Conservation (phyloP, 2,329 filamentous ascomycete genomes). For the Microdochium bolleyi region DNA sequence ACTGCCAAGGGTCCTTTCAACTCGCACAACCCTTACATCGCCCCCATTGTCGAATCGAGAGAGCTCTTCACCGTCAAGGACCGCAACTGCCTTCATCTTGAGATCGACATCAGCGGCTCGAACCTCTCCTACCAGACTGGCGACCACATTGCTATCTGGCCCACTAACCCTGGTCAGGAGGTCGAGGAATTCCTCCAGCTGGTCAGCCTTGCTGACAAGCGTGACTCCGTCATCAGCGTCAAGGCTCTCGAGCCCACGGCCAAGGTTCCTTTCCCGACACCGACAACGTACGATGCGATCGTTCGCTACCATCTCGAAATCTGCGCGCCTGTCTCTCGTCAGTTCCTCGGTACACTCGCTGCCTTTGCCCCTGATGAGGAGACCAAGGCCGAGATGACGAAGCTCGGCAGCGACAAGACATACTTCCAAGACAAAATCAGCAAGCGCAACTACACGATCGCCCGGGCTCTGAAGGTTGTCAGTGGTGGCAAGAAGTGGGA, state of each 20-base stretch:
- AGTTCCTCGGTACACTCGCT: slow-evolving; percentile 81
- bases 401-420: slow-evolving; percentile 86
- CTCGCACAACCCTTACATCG: slow-evolving; percentile 93
- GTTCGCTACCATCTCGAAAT: slow-evolving; percentile 96
- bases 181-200: slow-evolving; percentile 83
- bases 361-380: slow-evolving; percentile 82
- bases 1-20: slow-evolving; percentile 83
- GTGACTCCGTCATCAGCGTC: slow-evolving; percentile 74
- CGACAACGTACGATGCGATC: slow-evolving; percentile 92
- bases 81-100: slow-evolving; percentile 93
- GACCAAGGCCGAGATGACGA: slow-evolving; percentile 79
- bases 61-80: slow-evolving; percentile 87
- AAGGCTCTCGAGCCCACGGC: slow-evolving; percentile 91
- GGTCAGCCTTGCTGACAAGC: slow-evolving; percentile 68
- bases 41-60: slow-evolving; percentile 81
- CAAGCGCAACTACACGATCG: slow-evolving; percentile 79
- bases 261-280: slow-evolving; percentile 95
- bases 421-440: slow-evolving; percentile 86
- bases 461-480: slow-evolving; percentile 69
- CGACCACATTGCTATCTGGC: slow-evolving; percentile 96
- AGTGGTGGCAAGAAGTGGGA: slow-evolving; percentile 70
- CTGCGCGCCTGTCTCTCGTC: slow-evolving; percentile 88
- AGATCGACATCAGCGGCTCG: slow-evolving; percentile 83
- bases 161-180: slow-evolving; percentile 86
- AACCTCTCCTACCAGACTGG: slow-evolving; percentile 92